These are phyloP conservation scores for Pythium periplocum DNA, from an alignment of 352 stramenopile genomes.

Conservation along the genomic window DNA sequence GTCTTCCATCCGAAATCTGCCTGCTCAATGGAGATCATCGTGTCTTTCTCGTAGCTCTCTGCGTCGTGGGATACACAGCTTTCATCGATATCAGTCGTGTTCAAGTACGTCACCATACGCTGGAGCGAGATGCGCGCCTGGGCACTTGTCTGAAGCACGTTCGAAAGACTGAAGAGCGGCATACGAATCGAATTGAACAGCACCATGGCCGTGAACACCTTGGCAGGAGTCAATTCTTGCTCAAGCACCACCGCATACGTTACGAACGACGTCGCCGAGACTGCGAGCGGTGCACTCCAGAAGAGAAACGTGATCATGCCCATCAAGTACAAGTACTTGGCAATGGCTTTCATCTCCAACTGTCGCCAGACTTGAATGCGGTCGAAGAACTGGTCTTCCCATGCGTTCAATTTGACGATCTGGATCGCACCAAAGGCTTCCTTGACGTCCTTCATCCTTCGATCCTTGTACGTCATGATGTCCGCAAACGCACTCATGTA, in stretches of 20 bases:
- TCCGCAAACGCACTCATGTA: slow-evolving; percentile 1
- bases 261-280: slow-evolving; percentile 28
- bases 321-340: slow-evolving; percentile 43
- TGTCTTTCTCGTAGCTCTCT: slow-evolving; percentile 3
- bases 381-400: slow-evolving; percentile 71
- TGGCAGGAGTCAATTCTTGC: slow-evolving; percentile 26
- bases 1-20: slow-evolving; percentile 8
- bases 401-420: slow-evolving; percentile 89
- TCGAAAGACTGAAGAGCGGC: slow-evolving; percentile 25
- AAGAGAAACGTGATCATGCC: slow-evolving; percentile 44
- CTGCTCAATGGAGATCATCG: slow-evolving; percentile 6
- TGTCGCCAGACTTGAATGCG: slow-evolving; percentile 49
- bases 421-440: slow-evolving; percentile 44
- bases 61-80: slow-evolving; percentile 2
- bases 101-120: slow-evolving; percentile 25
- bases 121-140: slow-evolving; percentile 29
- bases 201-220: slow-evolving; percentile 47
- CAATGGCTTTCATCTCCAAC: slow-evolving; percentile 51
- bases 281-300: slow-evolving; percentile 18
- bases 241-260: slow-evolving; percentile 30
- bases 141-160: slow-evolving; percentile 18
- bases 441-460: slow-evolving; percentile 22
- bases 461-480: slow-evolving; percentile 17
- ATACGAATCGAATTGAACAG: slow-evolving; percentile 37
- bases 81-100: slow-evolving; percentile 5